Evolutionary conservation across 2,329 filamentous ascomycete species (phyloP).

Genomic region (Rhynchosporium graminicola): DNA sequence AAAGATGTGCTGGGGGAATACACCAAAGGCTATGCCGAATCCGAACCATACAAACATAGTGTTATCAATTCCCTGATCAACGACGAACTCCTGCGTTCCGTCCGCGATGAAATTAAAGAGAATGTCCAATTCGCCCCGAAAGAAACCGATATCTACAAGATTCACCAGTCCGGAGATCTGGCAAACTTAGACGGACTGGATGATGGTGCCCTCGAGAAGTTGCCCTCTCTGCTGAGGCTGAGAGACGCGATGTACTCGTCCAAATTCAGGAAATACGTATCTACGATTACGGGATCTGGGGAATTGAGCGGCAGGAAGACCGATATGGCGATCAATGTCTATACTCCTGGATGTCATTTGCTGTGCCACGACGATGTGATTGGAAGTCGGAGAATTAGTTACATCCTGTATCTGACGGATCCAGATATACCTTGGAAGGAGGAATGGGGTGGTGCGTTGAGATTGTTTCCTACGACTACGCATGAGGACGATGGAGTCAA

Average conservation of each 20-base stretch:
- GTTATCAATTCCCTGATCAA: conserved; percentile 83
- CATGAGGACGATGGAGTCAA: conserved; percentile 69
- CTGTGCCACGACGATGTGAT: conserved; percentile 99
- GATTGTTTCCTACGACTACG: conserved; percentile 75
- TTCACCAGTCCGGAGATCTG: conserved; percentile 96
- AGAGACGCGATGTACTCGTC: conserved; percentile 93
- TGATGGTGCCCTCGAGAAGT: conserved; percentile 77
- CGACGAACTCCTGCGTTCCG: conserved; percentile 77
- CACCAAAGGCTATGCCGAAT: conserved; percentile 61
- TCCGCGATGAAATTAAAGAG: conserved; percentile 84
- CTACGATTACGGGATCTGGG: conserved; percentile 81
- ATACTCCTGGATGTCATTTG: conserved; percentile 92
- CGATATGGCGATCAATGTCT: conserved; percentile 99
- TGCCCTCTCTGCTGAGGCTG: conserved; percentile 88
- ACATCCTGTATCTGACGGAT: conserved; percentile 93
- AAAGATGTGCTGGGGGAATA: conserved; percentile 58
- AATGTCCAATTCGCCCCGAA: conserved; percentile 97
- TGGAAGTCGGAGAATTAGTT: conserved; percentile 92
- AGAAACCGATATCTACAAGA: conserved; percentile 99
- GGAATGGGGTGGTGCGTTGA: conserved; percentile 89
- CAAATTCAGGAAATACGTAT: conserved; percentile 85
- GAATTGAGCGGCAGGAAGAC: conserved; percentile 90
- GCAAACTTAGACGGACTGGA: conserved; percentile 95
- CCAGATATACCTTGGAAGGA: conserved; percentile 88
- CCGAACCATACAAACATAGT: conserved; percentile 82